Evolutionary conservation across 768 basidiomycete species (phyloP).

Genomic region (Royoungia palumana): DNA sequence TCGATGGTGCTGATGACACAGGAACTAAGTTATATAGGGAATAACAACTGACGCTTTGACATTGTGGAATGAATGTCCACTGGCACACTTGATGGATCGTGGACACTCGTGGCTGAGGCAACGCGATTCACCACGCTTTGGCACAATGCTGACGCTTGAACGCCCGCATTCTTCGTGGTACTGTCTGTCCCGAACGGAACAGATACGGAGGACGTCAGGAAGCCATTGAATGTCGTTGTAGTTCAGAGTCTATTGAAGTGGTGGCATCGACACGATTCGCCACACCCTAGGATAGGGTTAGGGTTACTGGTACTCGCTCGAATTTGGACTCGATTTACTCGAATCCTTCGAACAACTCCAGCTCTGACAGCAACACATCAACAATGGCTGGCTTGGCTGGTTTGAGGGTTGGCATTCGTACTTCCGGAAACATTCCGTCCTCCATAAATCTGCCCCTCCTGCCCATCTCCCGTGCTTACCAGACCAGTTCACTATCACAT

Average conservation of each 20-base stretch:
- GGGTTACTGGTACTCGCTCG: not conserved
- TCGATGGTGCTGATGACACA: not conserved
- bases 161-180: not conserved
- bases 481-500: slow-evolving; percentile 6
- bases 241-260: too few species aligned
- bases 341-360: too few species aligned
- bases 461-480: slow-evolving; percentile 10
- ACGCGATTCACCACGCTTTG: slow-evolving; percentile 4
- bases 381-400: not conserved
- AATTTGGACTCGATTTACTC: too few species aligned
- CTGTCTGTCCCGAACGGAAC: not conserved
- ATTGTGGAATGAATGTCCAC: slow-evolving; percentile 18
- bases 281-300: slow-evolving; percentile 21
- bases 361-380: too few species aligned
- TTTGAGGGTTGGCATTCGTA: not conserved
- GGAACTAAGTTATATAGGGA: slow-evolving; percentile 16
- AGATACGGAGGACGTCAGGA: not conserved
- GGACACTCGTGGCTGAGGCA: slow-evolving; percentile 18
- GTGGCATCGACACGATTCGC: not conserved
- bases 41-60: slow-evolving; percentile 23
- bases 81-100: slow-evolving; percentile 20
- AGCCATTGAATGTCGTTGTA: not conserved
- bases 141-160: too few species aligned
- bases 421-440: not conserved
- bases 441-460: not conserved